Evolutionary conservation across 441 rosid genomes (phyloP), one percentile per base, ranked within the genome.

Genomic region (Iberis amara): DNA sequence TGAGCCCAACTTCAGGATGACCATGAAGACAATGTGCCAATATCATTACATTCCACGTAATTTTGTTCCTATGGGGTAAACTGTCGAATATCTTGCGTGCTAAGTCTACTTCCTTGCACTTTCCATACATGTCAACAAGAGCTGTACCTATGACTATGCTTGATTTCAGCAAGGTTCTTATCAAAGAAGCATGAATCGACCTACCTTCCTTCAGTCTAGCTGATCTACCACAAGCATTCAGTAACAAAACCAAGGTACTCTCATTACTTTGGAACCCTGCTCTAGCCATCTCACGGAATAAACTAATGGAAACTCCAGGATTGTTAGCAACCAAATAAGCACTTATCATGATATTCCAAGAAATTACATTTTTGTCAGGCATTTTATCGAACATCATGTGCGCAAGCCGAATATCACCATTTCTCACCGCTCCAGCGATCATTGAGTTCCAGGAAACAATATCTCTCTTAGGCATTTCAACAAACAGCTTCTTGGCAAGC

Each of bases 11-110:
- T 44, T 66, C 70, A 40, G 76, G 79, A 37, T 61, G n/a, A 13
- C 86, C 83, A 28, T 76, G 75, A 48, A 80, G 78, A 69, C 81
- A 76, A 49, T 78, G 75, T 51, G 78, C 81, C 67, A 76, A 61
- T 49, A 78, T 72, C 81, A 80, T 80, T 47, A 77, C 79, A 76
- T 80, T 80, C 81, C 81, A 76, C 8, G 78, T 71, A 38, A 76
- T 52, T 33, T 60, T 54, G 53, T 68, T 80, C 69, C 65, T 70
- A 46, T 32, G 45, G 3, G 53, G 43, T 32, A 76, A 26, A 41
- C 50, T 70, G 27, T 78, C 66, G 10, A 78, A 80, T 8, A 80
- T 49, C 52, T 57, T 62, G 12, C 64, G 63, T 3, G 83, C 81
- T 67, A 68, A 15, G 11, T 63, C 76, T 39, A 77, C 71, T 56